These are phyloP conservation scores for Colletotrichum spinosum DNA, from an alignment of 2,329 filamentous ascomycete species.

Conservation along the genomic window DNA sequence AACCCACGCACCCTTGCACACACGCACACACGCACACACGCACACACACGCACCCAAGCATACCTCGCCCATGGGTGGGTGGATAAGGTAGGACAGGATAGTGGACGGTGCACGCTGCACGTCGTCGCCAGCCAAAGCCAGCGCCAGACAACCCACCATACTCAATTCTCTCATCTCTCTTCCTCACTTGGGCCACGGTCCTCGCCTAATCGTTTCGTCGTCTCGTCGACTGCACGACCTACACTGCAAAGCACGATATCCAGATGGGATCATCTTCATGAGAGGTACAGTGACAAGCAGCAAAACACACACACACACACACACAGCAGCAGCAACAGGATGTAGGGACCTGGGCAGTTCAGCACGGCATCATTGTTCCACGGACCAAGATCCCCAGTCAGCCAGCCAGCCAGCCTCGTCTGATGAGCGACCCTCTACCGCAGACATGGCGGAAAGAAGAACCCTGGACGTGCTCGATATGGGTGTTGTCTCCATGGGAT, in stretches of 20 bases:
- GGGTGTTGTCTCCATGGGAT: slow-evolving; percentile 3
- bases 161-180: slow-evolving; percentile 7
- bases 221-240: slow-evolving; percentile 21
- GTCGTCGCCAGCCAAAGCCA: slow-evolving; percentile 10
- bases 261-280: no score
- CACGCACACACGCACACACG: no score
- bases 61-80: slow-evolving; percentile 6
- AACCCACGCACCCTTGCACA: slow-evolving; percentile 16
- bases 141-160: slow-evolving; percentile 15
- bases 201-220: slow-evolving; percentile 16
- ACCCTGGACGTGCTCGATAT: background rate
- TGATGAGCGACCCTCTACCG: slow-evolving; percentile 33
- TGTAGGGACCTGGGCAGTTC: no score
- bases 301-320: no score
- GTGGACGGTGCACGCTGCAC: slow-evolving; percentile 7
- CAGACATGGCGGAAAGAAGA: slow-evolving; percentile 10
- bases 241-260: slow-evolving; percentile 20
- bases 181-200: slow-evolving; percentile 16
- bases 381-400: no score
- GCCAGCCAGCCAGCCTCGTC: slow-evolving; percentile 30
- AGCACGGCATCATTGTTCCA: no score
- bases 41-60: slow-evolving; percentile 1
- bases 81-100: background rate
- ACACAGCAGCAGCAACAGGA: no score
- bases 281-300: no score